These are phyloP conservation scores for Sanghuangporus sanghuang DNA, from an alignment of 1,284 basidiomycete species.

Conservation along the genomic window DNA sequence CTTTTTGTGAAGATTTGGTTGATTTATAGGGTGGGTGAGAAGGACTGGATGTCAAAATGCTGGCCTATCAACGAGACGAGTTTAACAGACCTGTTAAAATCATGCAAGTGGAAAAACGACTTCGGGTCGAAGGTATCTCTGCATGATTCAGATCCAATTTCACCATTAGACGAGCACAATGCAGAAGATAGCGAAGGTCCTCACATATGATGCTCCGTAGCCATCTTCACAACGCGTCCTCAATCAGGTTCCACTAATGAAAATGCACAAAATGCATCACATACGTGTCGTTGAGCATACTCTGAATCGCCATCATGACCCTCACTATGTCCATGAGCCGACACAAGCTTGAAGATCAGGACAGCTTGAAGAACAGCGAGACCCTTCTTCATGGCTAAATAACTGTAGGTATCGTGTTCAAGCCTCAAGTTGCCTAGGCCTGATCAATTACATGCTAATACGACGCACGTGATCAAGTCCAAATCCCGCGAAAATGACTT, in stretches of 20 bases:
- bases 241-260: background rate
- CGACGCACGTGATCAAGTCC: background rate
- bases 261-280: constrained; percentile 25
- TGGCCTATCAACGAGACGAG: background rate
- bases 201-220: constrained; percentile 81
- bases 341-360: constrained; percentile 5
- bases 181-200: constrained; percentile 7
- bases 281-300: constrained; percentile 49
- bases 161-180: background rate
- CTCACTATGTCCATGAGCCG: constrained; percentile 25
- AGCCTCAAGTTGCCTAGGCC: too few relatives aligned
- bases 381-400: background rate
- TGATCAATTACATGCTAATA: too few relatives aligned
- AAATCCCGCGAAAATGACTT: background rate
- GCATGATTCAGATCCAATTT: constrained; percentile 5
- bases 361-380: constrained; percentile 1
- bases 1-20: constrained; percentile 29
- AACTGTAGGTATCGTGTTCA: too few relatives aligned
- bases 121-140: constrained; percentile 75
- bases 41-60: background rate
- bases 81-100: constrained; percentile 68
- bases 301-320: constrained; percentile 25
- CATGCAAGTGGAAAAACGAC: constrained; percentile 88
- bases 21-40: background rate
- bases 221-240: constrained; percentile 51